Conservation (phyloP, 768 basidiomycete genomes). For the Leccinum sublutescens region DNA sequence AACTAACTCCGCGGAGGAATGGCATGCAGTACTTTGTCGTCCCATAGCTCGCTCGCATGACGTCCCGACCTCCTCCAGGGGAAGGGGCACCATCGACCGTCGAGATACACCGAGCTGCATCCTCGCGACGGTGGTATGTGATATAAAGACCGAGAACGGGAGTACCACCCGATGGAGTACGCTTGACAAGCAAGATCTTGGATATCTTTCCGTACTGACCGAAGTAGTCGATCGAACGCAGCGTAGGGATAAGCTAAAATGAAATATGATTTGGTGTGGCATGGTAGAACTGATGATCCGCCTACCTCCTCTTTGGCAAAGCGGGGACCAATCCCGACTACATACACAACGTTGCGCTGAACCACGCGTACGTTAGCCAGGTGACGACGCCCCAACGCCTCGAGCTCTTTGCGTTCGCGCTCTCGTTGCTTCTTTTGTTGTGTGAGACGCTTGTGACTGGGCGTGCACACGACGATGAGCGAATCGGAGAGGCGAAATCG, state of each 20-base stretch:
- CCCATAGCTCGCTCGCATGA: constrained; percentile 92
- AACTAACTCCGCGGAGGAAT: constrained; percentile 82
- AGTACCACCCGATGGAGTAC: constrained; percentile 69
- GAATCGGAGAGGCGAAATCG: constrained; percentile 3
- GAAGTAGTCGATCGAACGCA: constrained; percentile 95
- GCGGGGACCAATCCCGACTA: constrained; percentile 90
- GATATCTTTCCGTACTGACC: constrained; percentile 98
- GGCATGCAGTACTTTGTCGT: constrained; percentile 98
- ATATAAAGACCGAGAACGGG: constrained; percentile 93
- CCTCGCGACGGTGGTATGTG: constrained; percentile 91
- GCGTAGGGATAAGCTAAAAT: constrained; percentile 77
- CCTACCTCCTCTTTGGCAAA: constrained; percentile 96
- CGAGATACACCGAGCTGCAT: constrained; percentile 89
- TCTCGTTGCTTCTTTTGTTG: constrained; percentile 95
- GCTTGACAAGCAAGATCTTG: constrained; percentile 91
- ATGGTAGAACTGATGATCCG: neutral
- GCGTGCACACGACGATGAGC: constrained; percentile 13
- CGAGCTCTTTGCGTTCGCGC: constrained; percentile 93
- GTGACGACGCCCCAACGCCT: constrained; percentile 77
- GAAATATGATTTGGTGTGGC: constrained; percentile 3
- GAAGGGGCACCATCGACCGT: constrained; percentile 91
- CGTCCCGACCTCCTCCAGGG: constrained; percentile 84
- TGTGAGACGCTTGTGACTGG: constrained; percentile 89
- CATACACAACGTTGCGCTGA: constrained; percentile 93
- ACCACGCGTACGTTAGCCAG: constrained; percentile 95